Evolutionary conservation across 2,329 filamentous ascomycete species (phyloP), one percentile per base, ranked within the genome.

Genomic region (Neoscytalidium dimidiatum): DNA sequence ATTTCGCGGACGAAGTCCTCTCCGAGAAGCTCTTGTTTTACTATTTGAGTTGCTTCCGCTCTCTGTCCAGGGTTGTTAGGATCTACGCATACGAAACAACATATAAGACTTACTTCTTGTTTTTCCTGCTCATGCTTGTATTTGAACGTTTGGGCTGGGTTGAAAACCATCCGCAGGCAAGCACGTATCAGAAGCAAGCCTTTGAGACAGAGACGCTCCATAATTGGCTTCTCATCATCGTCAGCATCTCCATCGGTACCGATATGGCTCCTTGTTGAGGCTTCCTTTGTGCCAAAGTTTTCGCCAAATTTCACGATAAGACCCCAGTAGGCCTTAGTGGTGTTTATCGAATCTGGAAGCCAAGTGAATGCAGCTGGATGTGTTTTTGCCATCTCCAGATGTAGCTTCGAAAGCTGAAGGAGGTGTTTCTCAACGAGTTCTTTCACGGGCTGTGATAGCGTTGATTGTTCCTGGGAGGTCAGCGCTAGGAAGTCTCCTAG

Each of bases 341-440:
- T 85, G 17, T 88, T 83, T 17, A 96, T 80, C 2, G 92, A 93
- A 71, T 92, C 89, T 1, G 93, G 92, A 6, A 99, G 84, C 13
- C 92, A 83, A 0, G 90, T 88, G 76, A 97, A 98, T 63, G 92
- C 91, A 3, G 91, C 89, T 1, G 94, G 88, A 74, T 97, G 93
- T 4, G 83, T 80, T 57, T 87, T 87, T 1, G 92, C 88, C 89
- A 98, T 94, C 64, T 92, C 89, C 43, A 96, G 84, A 74, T 98
- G 95, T 3, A 99, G 82, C 77, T 98, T 99, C 3, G 94, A 89
- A 57, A 98, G 89, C 73, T 98, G 94, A 46, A 97, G 80, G 2
- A 97, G 82, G 73, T 97, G 94, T 74, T 93, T 96, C 69, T 91
- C 91, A n/a, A 96, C 81, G 26, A 90, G 74, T 38, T 84, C 85